Percentiles rank a stretch among this genome's conserved stretches.
phyloP scores from a whole-genome alignment of 306 rosid genomes.

The Rosa rugosa region DNA sequence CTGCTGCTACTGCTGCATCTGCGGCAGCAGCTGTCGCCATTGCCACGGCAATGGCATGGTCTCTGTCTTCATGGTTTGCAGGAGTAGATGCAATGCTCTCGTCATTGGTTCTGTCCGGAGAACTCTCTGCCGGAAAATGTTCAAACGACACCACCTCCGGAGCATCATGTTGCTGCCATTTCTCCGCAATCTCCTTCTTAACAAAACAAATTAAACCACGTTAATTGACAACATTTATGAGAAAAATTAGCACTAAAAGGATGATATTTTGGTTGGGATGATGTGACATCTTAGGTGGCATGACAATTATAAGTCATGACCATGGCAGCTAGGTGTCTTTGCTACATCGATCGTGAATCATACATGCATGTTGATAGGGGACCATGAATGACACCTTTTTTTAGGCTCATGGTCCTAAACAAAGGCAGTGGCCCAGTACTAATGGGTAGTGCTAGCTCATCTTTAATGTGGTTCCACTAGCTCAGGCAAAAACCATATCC shows the following conservation, averaged over 20 bases:
- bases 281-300: conserved; percentile 62
- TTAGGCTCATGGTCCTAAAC: conserved; percentile 32
- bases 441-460: background rate
- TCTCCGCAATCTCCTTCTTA: conserved; percentile 40
- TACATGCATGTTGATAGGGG: conserved; percentile 48
- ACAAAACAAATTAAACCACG: conserved; percentile 12
- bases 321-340: conserved; percentile 4
- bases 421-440: conserved; percentile 3
- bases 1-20: conserved; percentile 77
- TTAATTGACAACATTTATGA: background rate
- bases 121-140: conserved; percentile 73
- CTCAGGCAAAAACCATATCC: background rate
- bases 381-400: conserved; percentile 44
- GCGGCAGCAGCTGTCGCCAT: conserved; percentile 85
- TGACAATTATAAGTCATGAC: conserved; percentile 51
- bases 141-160: conserved; percentile 78
- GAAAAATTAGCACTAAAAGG: background rate
- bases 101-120: conserved; percentile 61
- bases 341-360: conserved; percentile 21
- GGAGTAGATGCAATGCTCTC: conserved; percentile 61
- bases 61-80: conserved; percentile 43
- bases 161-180: conserved; percentile 57
- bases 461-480: conserved; percentile 10
- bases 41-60: conserved; percentile 72
- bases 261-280: conserved; percentile 20